Conservation (phyloP, 495 filamentous ascomycete species). For the Tuber melanosporum region DNA sequence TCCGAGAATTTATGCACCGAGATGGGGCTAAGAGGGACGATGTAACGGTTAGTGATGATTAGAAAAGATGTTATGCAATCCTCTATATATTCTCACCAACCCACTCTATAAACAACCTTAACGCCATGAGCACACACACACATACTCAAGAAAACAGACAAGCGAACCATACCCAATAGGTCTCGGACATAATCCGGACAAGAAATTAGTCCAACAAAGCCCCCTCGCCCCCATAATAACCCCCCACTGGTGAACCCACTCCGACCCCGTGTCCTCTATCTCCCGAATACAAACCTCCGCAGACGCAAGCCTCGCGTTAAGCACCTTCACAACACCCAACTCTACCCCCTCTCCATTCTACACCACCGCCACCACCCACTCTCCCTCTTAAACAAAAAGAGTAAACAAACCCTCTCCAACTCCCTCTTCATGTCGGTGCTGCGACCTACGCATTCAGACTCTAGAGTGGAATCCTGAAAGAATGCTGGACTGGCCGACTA, state of each 20-base stretch:
- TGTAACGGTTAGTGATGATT: background rate
- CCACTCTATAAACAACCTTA: background rate
- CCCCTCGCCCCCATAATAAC: conserved; percentile 12
- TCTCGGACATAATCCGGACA: background rate
- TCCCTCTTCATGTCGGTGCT: conserved; percentile 11
- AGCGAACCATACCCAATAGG: background rate
- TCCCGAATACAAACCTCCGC: conserved; percentile 7
- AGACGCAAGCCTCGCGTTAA: conserved; percentile 22
- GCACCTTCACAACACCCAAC: conserved; percentile 5
- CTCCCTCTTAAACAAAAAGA: no score
- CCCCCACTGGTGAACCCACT: conserved; percentile 20
- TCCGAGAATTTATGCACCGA: conserved; percentile 51
- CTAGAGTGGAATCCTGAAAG: no score
- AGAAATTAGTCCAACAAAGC: conserved; percentile 9
- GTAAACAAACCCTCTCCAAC: conserved; percentile 8
- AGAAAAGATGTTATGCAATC: background rate
- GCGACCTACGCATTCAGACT: conserved; percentile 8
- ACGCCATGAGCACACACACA: background rate
- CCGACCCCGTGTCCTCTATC: background rate
- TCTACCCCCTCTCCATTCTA: conserved; percentile 14
- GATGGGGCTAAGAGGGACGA: conserved; percentile 5
- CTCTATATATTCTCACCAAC: background rate
- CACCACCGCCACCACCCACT: conserved; percentile 2
- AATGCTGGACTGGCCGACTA: no score
- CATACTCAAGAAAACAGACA: background rate